Evolutionary conservation across 148 eudicot species (phyloP).

Genomic region (Vaccinium vitisidaea): DNA sequence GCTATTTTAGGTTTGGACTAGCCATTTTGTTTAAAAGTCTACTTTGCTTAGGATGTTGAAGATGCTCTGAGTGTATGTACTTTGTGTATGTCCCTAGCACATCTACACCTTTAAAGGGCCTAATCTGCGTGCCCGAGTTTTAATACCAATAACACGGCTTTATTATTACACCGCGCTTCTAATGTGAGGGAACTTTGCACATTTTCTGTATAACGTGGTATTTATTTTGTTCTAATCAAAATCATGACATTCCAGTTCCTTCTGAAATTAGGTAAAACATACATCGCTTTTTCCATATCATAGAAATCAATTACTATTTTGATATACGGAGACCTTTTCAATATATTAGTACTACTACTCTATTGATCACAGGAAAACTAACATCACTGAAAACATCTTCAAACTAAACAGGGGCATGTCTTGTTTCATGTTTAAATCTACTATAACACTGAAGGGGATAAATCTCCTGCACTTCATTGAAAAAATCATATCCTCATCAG

Average conservation of each 20-base stretch:
- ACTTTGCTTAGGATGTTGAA: no score
- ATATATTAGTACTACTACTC: background rate
- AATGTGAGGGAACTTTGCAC: no score
- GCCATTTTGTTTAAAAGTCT: no score
- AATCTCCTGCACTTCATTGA: background rate
- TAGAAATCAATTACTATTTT: no score
- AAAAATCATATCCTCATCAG: slow-evolving; percentile 1
- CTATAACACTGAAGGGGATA: background rate
- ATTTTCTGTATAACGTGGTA: no score
- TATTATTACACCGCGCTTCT: background rate
- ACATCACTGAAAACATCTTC: background rate
- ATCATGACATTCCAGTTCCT: no score
- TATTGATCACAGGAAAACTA: background rate
- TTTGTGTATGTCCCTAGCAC: background rate
- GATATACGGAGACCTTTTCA: background rate
- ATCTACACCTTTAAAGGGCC: background rate
- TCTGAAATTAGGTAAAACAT: no score
- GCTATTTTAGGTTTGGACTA: no score
- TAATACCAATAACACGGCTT: background rate
- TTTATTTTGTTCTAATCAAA: no score
- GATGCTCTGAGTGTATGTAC: background rate
- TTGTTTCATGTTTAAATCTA: slow-evolving; percentile 1
- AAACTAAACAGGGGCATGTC: background rate
- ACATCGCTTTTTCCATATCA: no score
- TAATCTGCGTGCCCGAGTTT: background rate